These are phyloP conservation scores for Rhytidiadelphus loreus DNA, from an alignment of 225 moss, liverwort and hornwort species.

Conservation along the genomic window DNA sequence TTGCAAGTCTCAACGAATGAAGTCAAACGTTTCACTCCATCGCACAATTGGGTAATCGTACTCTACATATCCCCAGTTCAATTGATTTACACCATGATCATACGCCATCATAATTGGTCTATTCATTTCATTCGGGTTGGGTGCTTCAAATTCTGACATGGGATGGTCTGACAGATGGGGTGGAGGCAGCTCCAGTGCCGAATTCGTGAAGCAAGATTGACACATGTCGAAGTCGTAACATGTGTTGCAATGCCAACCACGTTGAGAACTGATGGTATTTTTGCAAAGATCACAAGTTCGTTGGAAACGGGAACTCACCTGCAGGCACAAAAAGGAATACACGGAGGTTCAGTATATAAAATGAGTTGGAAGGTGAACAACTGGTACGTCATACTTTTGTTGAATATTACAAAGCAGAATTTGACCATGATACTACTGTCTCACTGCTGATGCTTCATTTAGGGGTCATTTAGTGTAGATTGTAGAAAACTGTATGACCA, in stretches of 20 bases:
- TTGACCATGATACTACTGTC: not conserved
- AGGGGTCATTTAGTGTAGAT: not conserved
- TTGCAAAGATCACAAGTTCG: not conserved
- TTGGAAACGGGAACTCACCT: not conserved
- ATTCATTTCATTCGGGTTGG: not conserved
- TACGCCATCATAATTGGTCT: not conserved
- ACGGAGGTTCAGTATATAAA: not conserved
- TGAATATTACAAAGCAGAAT: not conserved
- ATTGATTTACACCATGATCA: not conserved
- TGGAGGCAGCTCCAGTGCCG: not conserved
- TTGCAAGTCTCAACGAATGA: not conserved
- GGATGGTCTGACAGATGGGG: not conserved
- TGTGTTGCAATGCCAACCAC: slow-evolving; percentile 4
- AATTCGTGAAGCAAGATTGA: not conserved
- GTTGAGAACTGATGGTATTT: not conserved
- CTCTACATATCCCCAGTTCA: not conserved
- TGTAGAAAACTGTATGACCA: not conserved
- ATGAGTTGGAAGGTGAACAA: not conserved
- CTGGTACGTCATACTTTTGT: not conserved
- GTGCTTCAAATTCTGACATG: not conserved
- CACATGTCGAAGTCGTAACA: not conserved
- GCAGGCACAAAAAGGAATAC: not conserved
- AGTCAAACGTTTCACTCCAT: not conserved
- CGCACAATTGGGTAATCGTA: not conserved
- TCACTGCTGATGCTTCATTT: not conserved